Evolutionary conservation across 805 yeast species (phyloP).

Genomic region (Wickerhamomyces kurtzmanii): DNA sequence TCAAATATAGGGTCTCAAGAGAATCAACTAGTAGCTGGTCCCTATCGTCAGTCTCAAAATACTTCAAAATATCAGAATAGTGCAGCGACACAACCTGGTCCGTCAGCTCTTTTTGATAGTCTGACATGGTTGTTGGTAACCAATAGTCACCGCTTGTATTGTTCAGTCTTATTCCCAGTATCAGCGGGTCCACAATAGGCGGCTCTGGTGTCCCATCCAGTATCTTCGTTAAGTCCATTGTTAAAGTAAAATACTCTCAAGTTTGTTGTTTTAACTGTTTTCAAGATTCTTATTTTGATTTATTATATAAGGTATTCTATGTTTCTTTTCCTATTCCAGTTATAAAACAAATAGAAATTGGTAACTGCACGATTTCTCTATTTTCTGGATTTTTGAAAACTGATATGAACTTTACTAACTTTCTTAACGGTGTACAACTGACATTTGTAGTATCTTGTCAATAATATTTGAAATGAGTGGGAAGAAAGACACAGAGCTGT

Average conservation of each 20-base stretch:
- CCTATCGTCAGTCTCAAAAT: constrained; percentile 50
- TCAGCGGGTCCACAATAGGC: constrained; percentile 53
- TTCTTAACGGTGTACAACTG: no score
- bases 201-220: constrained; percentile 84
- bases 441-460: no score
- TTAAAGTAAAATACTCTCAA: constrained; percentile 1
- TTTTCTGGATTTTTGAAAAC: no score
- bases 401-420: no score
- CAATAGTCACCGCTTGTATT: constrained; percentile 50
- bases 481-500: no score
- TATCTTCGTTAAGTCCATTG: constrained; percentile 70
- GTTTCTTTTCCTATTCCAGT: no score
- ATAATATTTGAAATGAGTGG: no score
- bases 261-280: not conserved
- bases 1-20: constrained; percentile 61
- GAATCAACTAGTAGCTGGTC: constrained; percentile 64
- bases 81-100: constrained; percentile 90
- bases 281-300: no score
- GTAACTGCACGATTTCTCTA: no score
- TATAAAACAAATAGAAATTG: no score
- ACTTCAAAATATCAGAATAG: constrained; percentile 82
- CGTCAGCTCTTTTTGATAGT: constrained; percentile 78
- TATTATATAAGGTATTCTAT: no score
- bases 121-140: constrained; percentile 75
- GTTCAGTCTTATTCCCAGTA: constrained; percentile 22